Base-by-base conservation (phyloP, 257 asterid species). In the Gentiana straminea region DNA sequence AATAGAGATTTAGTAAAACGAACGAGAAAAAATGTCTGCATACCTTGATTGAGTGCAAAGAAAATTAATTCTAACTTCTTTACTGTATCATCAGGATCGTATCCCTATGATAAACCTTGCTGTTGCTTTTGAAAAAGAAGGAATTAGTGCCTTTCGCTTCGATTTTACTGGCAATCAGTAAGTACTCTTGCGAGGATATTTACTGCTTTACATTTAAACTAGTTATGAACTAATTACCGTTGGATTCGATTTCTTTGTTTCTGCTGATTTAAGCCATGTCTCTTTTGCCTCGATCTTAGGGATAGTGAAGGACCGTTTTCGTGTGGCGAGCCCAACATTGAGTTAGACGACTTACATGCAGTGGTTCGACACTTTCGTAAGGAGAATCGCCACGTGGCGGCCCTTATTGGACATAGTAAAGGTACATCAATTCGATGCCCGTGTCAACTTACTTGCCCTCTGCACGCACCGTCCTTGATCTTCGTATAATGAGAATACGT, bases 121-220 rank as follows among this genome's bases (percentile, higher is more conserved):
- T 32, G 56, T 54, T 67, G 83, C 96, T 55, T 80, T 84, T 56
- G 86, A 70, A 64, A 73, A 64, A 57, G 86, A 82, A 64, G 94
- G 83, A 64, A 76, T 82, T 36, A 84, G 86, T 59, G 86, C 89
- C 57, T 90, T 80, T 66, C 94, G 96, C 68, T 90, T 90, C 62
- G 97, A 90, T 74, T 90, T 86, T 65, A 80, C 96, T n/a, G 98
- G 98, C 60, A 86, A 86, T 57, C 96, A 96, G 98, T 84, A 74
- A 66, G 80, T 66, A 32, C 10, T 12, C 37, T 37, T 37, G 24
- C 24, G n/a, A 13, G 24, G 24, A 24, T 24, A 24, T 24, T 24
- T 24, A 24, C 24, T 24, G 24, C 24, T 24, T 24, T 24, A 24
- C 1, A 24, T 24, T 24, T 24, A 24, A 24, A 24, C 24, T 0